Base-by-base conservation (phyloP, 2,329 filamentous ascomycete species). In the Cucurbitaria berberidis region DNA sequence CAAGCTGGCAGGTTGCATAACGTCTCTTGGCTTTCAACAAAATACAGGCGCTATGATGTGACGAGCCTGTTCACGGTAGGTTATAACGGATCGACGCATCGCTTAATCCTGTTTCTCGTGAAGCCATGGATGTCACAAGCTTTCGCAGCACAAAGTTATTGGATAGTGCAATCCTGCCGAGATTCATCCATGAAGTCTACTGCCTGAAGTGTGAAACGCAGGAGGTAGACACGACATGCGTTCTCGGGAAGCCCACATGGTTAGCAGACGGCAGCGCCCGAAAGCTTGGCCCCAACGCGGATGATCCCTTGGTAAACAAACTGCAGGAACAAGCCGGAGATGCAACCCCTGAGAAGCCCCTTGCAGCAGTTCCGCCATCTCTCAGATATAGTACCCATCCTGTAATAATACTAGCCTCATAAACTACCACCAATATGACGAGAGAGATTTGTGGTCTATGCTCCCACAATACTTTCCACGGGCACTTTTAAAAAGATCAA, bases 231-330 rank as follows among this genome's bases (percentile, higher is more conserved):
- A 21, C 51, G 34, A 30, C 39, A 35, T 38, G 43, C 38, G 24
- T 9, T 11, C 39, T 48, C 35, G 48, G 48, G 15, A 53, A 26
- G 21, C 32, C 41, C 38, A 27, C 36, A 39, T 22, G 35, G 34
- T 48, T 42, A 24, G 45, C 34, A 39, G 24, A 26, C 29, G 45
- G 53, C 48, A 55, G 30, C 16, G 47, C 39, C 52, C 52, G 44
- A 26, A 35, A 34, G 43, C 48, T 26, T 44, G 39, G 13, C 34
- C 41, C 35, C 41, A 36, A 45, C 36, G 21, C 19, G 19, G 35
- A 24, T 32, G 19, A 16, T 30, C 43, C 40, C 35, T 45, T 55
- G 44, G 39, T 45, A n/a, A n/a, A 22, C 29, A 24, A 39, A 29
- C 45, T 44, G 44, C 48, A 42, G 44, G 41, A 24, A 27, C 32